phyloP scores from a whole-genome alignment of 208 protist species.

The Trypanosoma boissoni region DNA sequence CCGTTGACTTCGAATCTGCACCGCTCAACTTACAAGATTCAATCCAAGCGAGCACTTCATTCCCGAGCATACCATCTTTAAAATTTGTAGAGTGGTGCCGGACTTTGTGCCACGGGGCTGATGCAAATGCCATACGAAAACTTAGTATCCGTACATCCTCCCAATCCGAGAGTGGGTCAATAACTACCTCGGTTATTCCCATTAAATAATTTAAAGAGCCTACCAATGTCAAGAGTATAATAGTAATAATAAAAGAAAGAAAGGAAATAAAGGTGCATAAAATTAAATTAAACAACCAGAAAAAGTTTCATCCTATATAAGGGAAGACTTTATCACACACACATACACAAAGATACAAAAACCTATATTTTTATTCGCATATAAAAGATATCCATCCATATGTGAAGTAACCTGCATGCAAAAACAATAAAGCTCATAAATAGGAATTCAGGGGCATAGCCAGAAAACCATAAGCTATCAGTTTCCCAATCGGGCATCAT shows the following conservation, averaged over 20 bases:
- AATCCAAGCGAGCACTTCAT: not conserved
- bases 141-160: not conserved
- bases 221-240: too few species aligned
- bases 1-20: not conserved
- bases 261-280: not conserved
- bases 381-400: too few species aligned
- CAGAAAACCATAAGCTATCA: conserved; percentile 5
- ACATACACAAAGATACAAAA: too few species aligned
- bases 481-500: conserved; percentile 33
- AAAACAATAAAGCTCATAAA: not conserved
- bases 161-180: too few species aligned
- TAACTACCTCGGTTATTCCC: too few species aligned
- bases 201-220: too few species aligned
- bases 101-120: conserved; percentile 2
- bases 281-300: not conserved
- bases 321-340: too few species aligned
- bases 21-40: not conserved
- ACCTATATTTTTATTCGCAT: too few species aligned
- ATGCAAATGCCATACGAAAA: not conserved
- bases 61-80: not conserved
- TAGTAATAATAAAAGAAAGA: too few species aligned
- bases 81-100: not conserved
- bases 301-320: too few species aligned
- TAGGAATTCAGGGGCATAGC: not conserved
- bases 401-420: too few species aligned